phyloP scores from a whole-genome alignment of 2,329 filamentous ascomycete species.

The Alternaria atra region DNA sequence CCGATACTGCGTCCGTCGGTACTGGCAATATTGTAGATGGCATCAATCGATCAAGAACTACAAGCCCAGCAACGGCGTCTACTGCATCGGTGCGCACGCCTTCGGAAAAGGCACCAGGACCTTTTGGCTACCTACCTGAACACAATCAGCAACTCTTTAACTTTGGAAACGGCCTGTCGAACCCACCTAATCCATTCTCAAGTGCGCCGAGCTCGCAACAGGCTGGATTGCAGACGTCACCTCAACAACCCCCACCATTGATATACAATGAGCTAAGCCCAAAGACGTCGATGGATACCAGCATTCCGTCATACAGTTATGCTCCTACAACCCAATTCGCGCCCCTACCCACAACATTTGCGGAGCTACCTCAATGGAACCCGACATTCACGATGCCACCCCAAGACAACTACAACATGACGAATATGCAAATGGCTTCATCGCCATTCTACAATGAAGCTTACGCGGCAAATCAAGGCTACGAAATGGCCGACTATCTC shows the following conservation, averaged over 20 bases:
- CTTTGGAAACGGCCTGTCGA: conserved; percentile 34
- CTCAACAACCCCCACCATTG: conserved; percentile 34
- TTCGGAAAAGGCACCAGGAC: conserved; percentile 41
- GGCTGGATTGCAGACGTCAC: conserved; percentile 35
- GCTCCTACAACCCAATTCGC: conserved; percentile 43
- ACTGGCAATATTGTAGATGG: conserved; percentile 52
- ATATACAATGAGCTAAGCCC: conserved; percentile 42
- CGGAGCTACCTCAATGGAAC: conserved; percentile 50
- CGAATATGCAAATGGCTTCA: conserved; percentile 36
- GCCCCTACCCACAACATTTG: conserved; percentile 48
- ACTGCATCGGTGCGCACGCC: conserved; percentile 51
- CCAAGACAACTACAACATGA: conserved; percentile 39
- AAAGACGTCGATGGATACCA: conserved; percentile 40
- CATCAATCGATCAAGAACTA: conserved; percentile 56
- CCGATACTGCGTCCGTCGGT: conserved; percentile 55
- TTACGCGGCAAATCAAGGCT: conserved; percentile 48
- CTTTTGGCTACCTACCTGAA: conserved; percentile 51
- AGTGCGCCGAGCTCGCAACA: conserved; percentile 32
- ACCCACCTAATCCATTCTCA: conserved; percentile 25
- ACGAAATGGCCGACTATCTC: conserved; percentile 52
- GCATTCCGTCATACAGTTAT: conserved; percentile 41
- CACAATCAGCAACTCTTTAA: conserved; percentile 43
- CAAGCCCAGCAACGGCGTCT: conserved; percentile 55
- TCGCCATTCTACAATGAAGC: conserved; percentile 45
- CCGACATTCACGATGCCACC: conserved; percentile 48